Conservation (phyloP, 2,329 filamentous ascomycete species). For the Aspergillus sp. region DNA sequence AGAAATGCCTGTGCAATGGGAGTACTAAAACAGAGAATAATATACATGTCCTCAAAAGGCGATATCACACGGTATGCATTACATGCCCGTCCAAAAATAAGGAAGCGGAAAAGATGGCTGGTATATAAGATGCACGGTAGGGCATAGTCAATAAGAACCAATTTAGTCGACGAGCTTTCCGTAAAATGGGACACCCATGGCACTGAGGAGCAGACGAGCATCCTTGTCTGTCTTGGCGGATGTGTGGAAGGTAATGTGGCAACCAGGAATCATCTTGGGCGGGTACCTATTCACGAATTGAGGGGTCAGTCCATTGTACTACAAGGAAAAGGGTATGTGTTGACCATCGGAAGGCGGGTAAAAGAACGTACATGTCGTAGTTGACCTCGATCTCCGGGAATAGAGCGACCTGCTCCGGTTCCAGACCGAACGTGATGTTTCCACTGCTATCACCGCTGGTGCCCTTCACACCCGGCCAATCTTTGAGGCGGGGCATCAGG, state of each 20-base stretch:
- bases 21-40: conserved; percentile 19
- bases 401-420: conserved; percentile 69
- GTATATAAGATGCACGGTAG: neutral
- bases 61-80: neutral
- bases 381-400: conserved; percentile 96
- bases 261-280: conserved; percentile 77
- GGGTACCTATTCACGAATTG: conserved; percentile 51
- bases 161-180: conserved; percentile 64
- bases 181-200: conserved; percentile 77
- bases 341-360: neutral
- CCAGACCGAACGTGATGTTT: conserved; percentile 81
- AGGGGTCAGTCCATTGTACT: neutral
- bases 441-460: conserved; percentile 82
- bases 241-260: conserved; percentile 80
- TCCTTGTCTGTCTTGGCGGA: conserved; percentile 82
- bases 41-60: conserved; percentile 11
- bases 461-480: conserved; percentile 80
- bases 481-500: conserved; percentile 92
- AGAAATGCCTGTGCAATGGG: conserved; percentile 5
- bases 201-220: conserved; percentile 70
- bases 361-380: conserved; percentile 74
- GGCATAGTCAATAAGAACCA: neutral
- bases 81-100: conserved; percentile 4
- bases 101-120: neutral
- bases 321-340: conserved; percentile 2